Evolutionary conservation across 1,139 yeast species (phyloP), one percentile per base, ranked within the genome.

Genomic region (Zygoascus sp.): DNA sequence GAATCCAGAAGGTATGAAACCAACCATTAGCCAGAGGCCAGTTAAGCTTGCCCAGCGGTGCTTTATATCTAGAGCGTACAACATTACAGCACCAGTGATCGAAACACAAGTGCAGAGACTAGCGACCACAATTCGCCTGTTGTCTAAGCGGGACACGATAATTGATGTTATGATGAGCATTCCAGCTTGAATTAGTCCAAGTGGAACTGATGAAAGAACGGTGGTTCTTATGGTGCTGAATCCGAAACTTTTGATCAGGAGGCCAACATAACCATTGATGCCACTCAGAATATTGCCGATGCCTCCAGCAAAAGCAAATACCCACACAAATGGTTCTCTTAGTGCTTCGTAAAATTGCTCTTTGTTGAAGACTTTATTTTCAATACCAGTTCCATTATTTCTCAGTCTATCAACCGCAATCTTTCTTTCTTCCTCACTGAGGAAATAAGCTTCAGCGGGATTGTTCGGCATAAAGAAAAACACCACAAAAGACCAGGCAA

Each of bases 141-240:
- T 27, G 43, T 28, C 50, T 38, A 28, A 25, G 16, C 27, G 43
- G 49, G 69, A 51, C 39, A 64, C 52, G 10, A 59, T 45, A 25
- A 65, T 56, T 1, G 74, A 70, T 16, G 66, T 42, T 19, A 68
- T 59, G 59, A 69, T 66, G 2, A 63, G 50, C 5, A 65, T 62
- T 1, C 73, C 67, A 50, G 67, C 74, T 0, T 77, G 64, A 82
- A 73, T 23, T 74, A 74, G 75, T 42, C 76, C 74, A 37, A 74
- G 67, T 1, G 79, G 80, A 42, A 76, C 79, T 2, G 79, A 70
- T 3, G 28, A 25, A 4, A 77, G 78, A 32, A 77, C 60, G 1
- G 79, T 75, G 1, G 81, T 71, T 44, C 69, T 69, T 46, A 76
- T 62, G 52, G 66, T 69, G 21, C 68, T 58, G 34, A 74, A 69